Percentiles rank a stretch among this genome's conserved stretches.
Conservation (phyloP, 1,284 basidiomycete species). For the Spongiforma sp. region DNA sequence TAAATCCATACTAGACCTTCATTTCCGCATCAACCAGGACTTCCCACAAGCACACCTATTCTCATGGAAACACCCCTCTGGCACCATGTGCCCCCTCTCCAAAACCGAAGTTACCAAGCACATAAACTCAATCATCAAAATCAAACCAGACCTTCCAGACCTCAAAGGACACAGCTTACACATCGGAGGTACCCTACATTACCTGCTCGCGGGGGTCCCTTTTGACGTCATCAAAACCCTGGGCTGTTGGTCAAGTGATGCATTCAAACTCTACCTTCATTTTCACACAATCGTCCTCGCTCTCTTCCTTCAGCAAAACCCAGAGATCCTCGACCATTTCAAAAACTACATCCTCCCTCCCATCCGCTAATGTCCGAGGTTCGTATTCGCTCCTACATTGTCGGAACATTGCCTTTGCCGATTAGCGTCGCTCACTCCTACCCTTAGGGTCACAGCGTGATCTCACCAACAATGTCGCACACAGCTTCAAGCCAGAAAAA, state of each 20-base stretch:
- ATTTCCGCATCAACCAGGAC: not conserved
- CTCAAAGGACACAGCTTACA: constrained; percentile 1
- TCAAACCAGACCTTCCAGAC: not conserved
- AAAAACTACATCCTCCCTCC: not conserved
- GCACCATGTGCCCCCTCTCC: not conserved
- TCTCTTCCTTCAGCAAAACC: not conserved
- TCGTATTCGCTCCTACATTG: not conserved
- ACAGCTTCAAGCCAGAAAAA: constrained; percentile 1
- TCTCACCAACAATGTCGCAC: not conserved
- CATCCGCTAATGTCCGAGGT: not conserved
- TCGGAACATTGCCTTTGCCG: not conserved
- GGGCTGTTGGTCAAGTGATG: not conserved
- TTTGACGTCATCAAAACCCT: not conserved
- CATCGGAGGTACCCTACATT: not conserved
- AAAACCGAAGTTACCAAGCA: not conserved
- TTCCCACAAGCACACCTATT: not conserved
- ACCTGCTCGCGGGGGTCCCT: not conserved
- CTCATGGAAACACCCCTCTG: not conserved
- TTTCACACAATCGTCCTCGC: not conserved
- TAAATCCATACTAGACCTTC: not conserved
- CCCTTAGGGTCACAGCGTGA: not conserved
- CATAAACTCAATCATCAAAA: not conserved
- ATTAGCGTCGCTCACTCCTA: not conserved
- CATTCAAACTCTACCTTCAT: not conserved
- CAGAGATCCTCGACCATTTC: not conserved